A percentile compares a stretch with the other conserved stretches of the same genome.
These are phyloP conservation scores for Dillenia turbinata DNA, from an alignment of 164 flowering plant genomes.

Conservation along the genomic window DNA sequence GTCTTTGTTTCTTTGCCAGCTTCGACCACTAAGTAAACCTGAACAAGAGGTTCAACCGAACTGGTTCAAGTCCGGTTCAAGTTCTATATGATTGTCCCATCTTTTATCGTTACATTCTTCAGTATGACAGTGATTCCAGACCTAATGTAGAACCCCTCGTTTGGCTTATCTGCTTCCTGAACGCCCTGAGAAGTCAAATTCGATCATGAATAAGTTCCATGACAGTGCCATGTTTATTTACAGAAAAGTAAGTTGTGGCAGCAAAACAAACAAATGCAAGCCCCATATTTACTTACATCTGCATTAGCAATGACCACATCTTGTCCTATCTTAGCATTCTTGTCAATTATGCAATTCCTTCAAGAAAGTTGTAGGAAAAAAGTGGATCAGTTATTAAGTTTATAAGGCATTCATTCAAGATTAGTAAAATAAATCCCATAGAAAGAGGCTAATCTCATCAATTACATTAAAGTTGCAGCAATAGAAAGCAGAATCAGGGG, in stretches of 20 bases:
- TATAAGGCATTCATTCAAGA: too few species aligned
- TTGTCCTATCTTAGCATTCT: slow-evolving; percentile 92
- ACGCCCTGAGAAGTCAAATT: slow-evolving; percentile 48
- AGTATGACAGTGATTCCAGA: slow-evolving; percentile 75
- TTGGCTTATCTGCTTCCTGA: slow-evolving; percentile 78
- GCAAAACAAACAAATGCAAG: neutral
- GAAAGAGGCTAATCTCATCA: too few species aligned
- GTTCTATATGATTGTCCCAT: slow-evolving; percentile 50
- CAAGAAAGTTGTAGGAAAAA: slow-evolving; percentile 4
- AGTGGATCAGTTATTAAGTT: too few species aligned
- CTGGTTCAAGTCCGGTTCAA: slow-evolving; percentile 1
- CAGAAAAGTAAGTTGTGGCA: too few species aligned
- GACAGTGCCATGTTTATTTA: too few species aligned
- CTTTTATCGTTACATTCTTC: slow-evolving; percentile 83
- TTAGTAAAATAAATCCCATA: too few species aligned
- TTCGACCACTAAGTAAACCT: neutral
- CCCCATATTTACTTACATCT: slow-evolving; percentile 48
- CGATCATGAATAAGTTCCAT: too few species aligned
- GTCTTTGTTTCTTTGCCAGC: slow-evolving; percentile 3
- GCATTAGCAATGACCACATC: slow-evolving; percentile 68
- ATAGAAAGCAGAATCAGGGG: too few species aligned
- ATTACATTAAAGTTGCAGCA: too few species aligned
- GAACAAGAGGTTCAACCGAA: neutral
- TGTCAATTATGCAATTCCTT: slow-evolving; percentile 95
- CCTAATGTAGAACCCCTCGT: slow-evolving; percentile 81